A percentile compares a stretch with the other conserved stretches of the same genome.
Conservation (phyloP, 106 monocot genomes). For the Dendrobium catenatum region DNA sequence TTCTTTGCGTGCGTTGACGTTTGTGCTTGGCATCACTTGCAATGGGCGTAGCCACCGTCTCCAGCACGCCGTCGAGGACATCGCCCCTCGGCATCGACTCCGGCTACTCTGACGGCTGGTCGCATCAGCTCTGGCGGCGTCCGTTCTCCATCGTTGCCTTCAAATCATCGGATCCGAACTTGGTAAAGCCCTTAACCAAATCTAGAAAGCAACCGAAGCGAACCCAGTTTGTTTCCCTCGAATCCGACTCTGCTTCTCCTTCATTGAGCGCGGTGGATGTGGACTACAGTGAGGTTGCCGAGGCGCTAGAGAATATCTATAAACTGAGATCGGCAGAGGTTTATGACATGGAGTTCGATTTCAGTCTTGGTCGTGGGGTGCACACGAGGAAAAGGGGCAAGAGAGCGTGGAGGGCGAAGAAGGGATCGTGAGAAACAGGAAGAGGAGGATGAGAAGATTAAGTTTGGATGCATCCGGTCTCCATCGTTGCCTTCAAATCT, state of each 20-base stretch:
- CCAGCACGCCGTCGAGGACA: slow-evolving; percentile 37
- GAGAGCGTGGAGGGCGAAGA: slow-evolving; percentile 3
- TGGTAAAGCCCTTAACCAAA: slow-evolving; percentile 10
- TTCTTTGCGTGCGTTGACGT: no score
- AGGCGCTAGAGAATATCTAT: slow-evolving; percentile 83
- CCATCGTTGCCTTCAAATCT: no score
- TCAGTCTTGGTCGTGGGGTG: neutral
- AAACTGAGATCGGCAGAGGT: slow-evolving; percentile 71
- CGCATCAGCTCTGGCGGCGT: slow-evolving; percentile 10
- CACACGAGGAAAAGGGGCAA: slow-evolving; percentile 5
- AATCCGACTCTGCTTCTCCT: neutral
- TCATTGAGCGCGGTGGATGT: slow-evolving; percentile 17
- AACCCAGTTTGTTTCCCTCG: slow-evolving; percentile 20
- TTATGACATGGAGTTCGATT: slow-evolving; percentile 22
- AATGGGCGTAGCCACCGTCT: slow-evolving; percentile 50
- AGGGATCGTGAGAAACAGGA: slow-evolving; percentile 34
- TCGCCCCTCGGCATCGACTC: slow-evolving; percentile 20
- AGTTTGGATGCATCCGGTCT: slow-evolving; percentile 27
- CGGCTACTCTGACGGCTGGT: slow-evolving; percentile 11
- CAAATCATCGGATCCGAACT: slow-evolving; percentile 15
- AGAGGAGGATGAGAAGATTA: slow-evolving; percentile 39
- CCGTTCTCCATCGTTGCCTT: slow-evolving; percentile 25
- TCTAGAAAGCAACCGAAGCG: slow-evolving; percentile 17
- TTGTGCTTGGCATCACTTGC: no score
- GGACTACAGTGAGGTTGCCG: slow-evolving; percentile 77